Conservation (phyloP, 345 rosid species). For the Salix brachista region DNA sequence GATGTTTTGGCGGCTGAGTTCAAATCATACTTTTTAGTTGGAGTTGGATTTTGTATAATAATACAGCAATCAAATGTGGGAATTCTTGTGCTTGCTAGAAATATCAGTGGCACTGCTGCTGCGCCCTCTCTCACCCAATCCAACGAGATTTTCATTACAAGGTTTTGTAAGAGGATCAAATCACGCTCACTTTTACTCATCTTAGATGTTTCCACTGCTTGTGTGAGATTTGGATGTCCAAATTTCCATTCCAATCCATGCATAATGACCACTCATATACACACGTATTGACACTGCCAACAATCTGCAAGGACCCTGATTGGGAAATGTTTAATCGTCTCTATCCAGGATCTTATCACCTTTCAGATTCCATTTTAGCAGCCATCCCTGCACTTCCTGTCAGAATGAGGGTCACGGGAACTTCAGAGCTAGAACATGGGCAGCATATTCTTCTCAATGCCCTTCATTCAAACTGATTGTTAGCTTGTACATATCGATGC, state of each 20-base stretch:
- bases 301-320: too few relatives aligned
- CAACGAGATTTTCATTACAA: background rate
- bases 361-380: background rate
- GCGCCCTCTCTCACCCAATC: too few relatives aligned
- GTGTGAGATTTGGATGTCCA: background rate
- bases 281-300: background rate
- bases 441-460: background rate
- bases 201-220: background rate
- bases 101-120: background rate
- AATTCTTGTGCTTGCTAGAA: background rate
- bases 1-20: slow-evolving; percentile 13
- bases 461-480: background rate
- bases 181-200: too few relatives aligned
- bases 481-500: too few relatives aligned
- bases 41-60: background rate
- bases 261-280: background rate
- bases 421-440: background rate
- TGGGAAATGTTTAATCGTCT: too few relatives aligned
- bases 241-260: too few relatives aligned
- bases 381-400: background rate
- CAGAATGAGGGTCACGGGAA: too few relatives aligned
- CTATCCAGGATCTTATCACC: background rate
- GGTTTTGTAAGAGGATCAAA: background rate
- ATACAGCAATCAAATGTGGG: background rate
- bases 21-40: background rate